These are phyloP conservation scores for Talaromyces sp. DNA, from an alignment of 2,329 filamentous ascomycete genomes.

Conservation along the genomic window DNA sequence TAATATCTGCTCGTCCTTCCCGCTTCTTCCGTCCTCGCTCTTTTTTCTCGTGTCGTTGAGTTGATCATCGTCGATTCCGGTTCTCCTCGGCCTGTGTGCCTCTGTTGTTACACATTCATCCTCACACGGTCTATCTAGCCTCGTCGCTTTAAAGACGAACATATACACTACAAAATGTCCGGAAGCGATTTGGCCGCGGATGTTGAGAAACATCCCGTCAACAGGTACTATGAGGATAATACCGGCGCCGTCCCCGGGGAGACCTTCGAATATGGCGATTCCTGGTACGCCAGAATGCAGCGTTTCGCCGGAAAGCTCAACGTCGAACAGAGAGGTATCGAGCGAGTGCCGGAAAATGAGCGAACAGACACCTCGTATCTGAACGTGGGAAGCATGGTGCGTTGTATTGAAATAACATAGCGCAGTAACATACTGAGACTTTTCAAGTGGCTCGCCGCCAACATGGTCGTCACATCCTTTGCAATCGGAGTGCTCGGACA, in stretches of 20 bases:
- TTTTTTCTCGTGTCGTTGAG: not conserved
- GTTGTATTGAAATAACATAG: conserved; percentile 26
- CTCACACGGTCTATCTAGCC: not conserved
- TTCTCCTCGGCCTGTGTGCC: not conserved
- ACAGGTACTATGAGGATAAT: conserved; percentile 31
- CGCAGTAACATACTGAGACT: conserved; percentile 12
- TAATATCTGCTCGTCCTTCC: not conserved
- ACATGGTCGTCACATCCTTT: conserved; percentile 74
- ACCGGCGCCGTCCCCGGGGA: conserved; percentile 56
- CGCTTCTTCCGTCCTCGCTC: not conserved
- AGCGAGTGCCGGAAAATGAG: conserved; percentile 69
- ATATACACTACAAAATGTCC: not conserved
- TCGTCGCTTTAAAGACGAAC: not conserved
- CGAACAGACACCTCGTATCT: conserved; percentile 62
- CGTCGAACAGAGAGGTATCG: conserved; percentile 72
- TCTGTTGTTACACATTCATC: not conserved
- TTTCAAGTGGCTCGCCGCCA: conserved; percentile 69
- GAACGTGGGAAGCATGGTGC: conserved; percentile 70
- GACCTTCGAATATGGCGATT: conserved; percentile 56
- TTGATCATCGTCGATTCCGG: not conserved
- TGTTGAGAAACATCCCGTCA: conserved; percentile 34
- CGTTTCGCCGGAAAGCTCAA: conserved; percentile 62
- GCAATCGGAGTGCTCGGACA: conserved; percentile 69
- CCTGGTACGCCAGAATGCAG: conserved; percentile 58
- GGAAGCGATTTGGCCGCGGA: conserved; percentile 21